Evolutionary conservation across 495 filamentous ascomycete species (phyloP), one percentile per base, ranked within the genome.

Genomic region (Pyronema omphalodes): DNA sequence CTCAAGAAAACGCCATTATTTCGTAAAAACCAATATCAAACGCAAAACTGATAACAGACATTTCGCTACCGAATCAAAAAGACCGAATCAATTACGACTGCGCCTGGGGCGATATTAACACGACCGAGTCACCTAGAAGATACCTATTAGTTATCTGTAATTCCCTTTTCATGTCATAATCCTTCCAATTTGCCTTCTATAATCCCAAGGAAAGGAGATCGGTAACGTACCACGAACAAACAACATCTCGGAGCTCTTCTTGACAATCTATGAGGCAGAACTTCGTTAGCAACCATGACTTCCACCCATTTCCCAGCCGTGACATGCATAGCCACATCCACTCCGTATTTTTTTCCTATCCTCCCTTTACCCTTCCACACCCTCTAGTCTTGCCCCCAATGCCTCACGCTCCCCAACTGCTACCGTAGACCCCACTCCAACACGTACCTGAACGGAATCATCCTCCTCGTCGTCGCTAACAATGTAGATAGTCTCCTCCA

Each of bases 171-270:
- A 54, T 19, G 17, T 19, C 44, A 3, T 19, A 47, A 5, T 23
- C 19, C 29, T 4, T n/a, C 37, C 15, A 40, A 15, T 39, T 1
- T 52, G 19, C 19, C 9, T 29, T 29, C 23, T 29, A 5, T 5
- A 5, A 29, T 29, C 23, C 12, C n/a, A 17, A 2, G 14, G 18
- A 47, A 47, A 29, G 19, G n/a, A 1, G 8, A 12, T 17, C 7
- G 35, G 44, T 5, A 1, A 70, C 76, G 52, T 67, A 93, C 89
- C 91, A 83, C 91, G 73, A 23, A 98, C 91, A 64, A 99, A 99
- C n/a, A 99, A 71, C 91, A 96, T 99, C 66, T 96, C 93, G 41
- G 86, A 88, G 63, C 94, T 89, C 70, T 93, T 93, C 68, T 87
- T 91, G 53, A 88, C 79, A 9, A 86, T 93, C 88, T 94, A 57